Evolutionary conservation across 768 basidiomycete species (phyloP).

Genomic region (Chiua virens): DNA sequence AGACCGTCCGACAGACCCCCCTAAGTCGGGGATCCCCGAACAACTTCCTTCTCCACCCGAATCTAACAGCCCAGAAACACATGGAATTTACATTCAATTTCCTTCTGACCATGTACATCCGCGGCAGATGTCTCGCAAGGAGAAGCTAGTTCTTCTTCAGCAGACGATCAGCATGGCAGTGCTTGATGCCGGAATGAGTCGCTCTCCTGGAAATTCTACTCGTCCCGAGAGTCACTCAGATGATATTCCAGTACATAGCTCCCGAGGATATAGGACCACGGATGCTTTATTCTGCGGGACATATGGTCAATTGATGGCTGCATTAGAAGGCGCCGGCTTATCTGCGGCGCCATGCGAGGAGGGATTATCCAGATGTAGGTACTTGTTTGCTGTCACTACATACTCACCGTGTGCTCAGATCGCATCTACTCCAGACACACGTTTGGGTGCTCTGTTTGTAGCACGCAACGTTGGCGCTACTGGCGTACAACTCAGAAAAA

Average conservation of each 20-base stretch:
- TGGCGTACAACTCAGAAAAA: slow-evolving; percentile 38
- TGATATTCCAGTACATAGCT: not conserved
- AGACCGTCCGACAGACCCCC: not conserved
- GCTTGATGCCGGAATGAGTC: slow-evolving; percentile 40
- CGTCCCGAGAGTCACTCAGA: not conserved
- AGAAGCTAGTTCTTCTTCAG: slow-evolving; percentile 32
- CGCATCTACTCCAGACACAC: slow-evolving; percentile 31
- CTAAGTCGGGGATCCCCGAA: slow-evolving; percentile 8
- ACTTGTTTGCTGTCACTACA: not conserved
- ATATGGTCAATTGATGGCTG: slow-evolving; percentile 42
- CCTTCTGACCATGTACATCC: slow-evolving; percentile 2
- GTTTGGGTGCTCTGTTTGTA: slow-evolving; percentile 43
- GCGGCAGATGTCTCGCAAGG: slow-evolving; percentile 15
- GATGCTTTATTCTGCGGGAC: slow-evolving; percentile 42
- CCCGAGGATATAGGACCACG: slow-evolving; percentile 16
- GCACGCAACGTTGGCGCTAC: slow-evolving; percentile 29
- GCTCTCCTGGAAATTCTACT: slow-evolving; percentile 22
- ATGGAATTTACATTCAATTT: slow-evolving; percentile 29
- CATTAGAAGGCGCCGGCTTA: slow-evolving; percentile 39
- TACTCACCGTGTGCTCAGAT: not conserved
- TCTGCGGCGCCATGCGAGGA: slow-evolving; percentile 32
- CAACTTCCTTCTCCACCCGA: slow-evolving; percentile 19
- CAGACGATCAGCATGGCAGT: slow-evolving; percentile 38
- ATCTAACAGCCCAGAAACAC: not conserved
- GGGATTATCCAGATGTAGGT: slow-evolving; percentile 34